Percentiles rank a stretch among this genome's conserved stretches.
Evolutionary conservation across 768 basidiomycete species (phyloP).

Genomic region (Mycena latifolia): DNA sequence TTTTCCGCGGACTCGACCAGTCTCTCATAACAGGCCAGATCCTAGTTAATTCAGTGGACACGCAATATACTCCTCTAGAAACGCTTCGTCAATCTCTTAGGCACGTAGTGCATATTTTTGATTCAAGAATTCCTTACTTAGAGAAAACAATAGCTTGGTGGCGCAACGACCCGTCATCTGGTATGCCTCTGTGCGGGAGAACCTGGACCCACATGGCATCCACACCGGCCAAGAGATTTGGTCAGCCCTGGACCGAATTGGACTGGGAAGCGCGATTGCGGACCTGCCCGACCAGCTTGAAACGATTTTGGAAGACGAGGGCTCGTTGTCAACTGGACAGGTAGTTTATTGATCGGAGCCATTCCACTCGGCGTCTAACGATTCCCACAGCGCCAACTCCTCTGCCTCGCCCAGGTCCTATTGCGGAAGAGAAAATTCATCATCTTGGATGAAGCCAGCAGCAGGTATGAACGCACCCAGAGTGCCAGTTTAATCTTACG

Average conservation of each 20-base stretch:
- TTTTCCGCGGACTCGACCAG: constrained; percentile 20
- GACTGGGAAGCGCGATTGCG: not conserved
- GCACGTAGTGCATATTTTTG: not conserved
- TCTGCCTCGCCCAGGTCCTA: constrained; percentile 26
- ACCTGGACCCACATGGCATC: constrained; percentile 7
- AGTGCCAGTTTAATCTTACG: not conserved
- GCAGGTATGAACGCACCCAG: constrained; percentile 19
- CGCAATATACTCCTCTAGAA: not conserved
- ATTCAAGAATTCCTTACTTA: not conserved
- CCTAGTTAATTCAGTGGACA: constrained; percentile 9
- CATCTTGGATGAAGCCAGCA: constrained; percentile 29
- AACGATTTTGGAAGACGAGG: constrained; percentile 20
- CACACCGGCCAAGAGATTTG: constrained; percentile 20
- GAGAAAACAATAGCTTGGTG: constrained; percentile 9
- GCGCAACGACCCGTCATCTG: constrained; percentile 18
- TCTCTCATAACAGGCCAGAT: constrained; percentile 9
- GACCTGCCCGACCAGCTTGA: constrained; percentile 15
- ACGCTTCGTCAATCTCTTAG: not conserved
- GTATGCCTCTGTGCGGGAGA: constrained; percentile 15
- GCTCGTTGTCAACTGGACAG: constrained; percentile 23
- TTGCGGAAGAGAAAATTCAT: constrained; percentile 21
- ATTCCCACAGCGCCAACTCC: constrained; percentile 13
- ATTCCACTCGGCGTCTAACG: not conserved
- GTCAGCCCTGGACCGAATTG: constrained; percentile 1
- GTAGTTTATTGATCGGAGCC: not conserved